Evolutionary conservation across 169 alveolate genomes (phyloP), one percentile per base, ranked within the genome.

Genomic region (Neospora caninum): DNA sequence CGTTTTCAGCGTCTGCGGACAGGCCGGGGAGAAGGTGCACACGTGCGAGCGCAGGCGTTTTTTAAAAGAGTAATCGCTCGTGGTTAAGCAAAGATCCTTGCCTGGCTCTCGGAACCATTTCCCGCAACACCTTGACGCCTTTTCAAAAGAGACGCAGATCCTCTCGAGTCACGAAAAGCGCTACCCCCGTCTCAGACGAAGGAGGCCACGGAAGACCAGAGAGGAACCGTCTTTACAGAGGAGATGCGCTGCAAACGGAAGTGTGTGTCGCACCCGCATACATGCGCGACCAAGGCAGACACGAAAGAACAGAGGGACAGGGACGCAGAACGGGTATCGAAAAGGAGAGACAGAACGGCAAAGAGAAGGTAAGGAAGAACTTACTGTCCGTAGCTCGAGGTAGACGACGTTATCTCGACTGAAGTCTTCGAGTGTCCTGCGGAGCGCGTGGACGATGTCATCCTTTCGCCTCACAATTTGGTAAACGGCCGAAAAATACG

Each of bases 371-470:
- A 7, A 4, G 38, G 80, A 69, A 25, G 29, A 69, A 31, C 93
- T 22, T 88, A 88, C 93, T 16, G 93, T 45, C 43, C 93, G 45
- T 58, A 88, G 58, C 43, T 88, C 93, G 6, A 88, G 58, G 38
- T 88, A 88, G 29, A 88, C 93, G 41, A 88, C 93, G 45, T 88
- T 88, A n/a, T 88, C 93, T 10, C 25, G 38, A 69, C 58, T 70
- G 84, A 88, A 88, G 58, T 88, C 93, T 20, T 10, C 86, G 25
- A 88, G 84, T 9, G 58, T 84, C 93, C n/a, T 38, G 84, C 41
- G 58, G n/a, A 88, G 67, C 39, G 93, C 93, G 39, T 38, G 34
- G 22, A 41, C 70, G 49, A 88, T 88, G 53, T 88, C 93, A 7
- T 34, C 84, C 34, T n/a, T 39, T 13, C 78, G 27, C 39, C 84